Percentiles rank a stretch among this genome's conserved stretches.
These are phyloP conservation scores for Sphaerulina populicola DNA, from an alignment of 2,329 filamentous ascomycete genomes.

Conservation along the genomic window DNA sequence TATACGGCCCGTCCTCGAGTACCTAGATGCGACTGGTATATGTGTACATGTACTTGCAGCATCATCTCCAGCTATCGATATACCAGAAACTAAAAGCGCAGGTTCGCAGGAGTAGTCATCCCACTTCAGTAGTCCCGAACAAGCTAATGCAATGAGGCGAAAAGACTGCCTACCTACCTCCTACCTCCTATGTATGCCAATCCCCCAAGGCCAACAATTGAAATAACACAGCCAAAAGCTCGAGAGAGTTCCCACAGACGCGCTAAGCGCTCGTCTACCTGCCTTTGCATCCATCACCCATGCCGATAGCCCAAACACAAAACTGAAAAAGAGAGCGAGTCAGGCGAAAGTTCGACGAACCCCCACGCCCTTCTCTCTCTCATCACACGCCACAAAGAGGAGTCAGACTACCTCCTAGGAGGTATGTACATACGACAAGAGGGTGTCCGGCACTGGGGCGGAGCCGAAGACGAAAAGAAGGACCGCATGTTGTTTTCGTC, in stretches of 20 bases:
- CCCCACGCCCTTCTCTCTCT: too few species aligned
- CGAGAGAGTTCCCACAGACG: not conserved
- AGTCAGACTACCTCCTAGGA: too few species aligned
- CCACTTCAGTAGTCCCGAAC: conserved; percentile 1
- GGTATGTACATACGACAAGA: too few species aligned
- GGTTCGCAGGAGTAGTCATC: conserved; percentile 25
- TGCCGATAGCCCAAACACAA: not conserved
- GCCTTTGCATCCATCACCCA: not conserved
- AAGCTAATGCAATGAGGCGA: conserved; percentile 9
- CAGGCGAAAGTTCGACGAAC: too few species aligned
- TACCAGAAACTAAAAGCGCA: conserved; percentile 31
- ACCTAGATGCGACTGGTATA: conserved; percentile 32
- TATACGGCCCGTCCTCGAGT: conserved; percentile 30
- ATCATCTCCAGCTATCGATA: conserved; percentile 33
- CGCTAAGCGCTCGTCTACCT: conserved; percentile 1
- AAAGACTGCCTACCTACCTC: conserved; percentile 2
- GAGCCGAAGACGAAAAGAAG: not conserved
- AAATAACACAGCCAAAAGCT: too few species aligned
- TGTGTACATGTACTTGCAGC: conserved; percentile 33
- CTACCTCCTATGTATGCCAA: too few species aligned
- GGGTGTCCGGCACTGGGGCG: not conserved
- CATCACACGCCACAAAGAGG: too few species aligned
- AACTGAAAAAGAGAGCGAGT: too few species aligned
- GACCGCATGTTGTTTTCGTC: not conserved
- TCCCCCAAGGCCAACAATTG: too few species aligned